These are phyloP conservation scores for Colletotrichum cordylinicola DNA, from an alignment of 2,329 filamentous ascomycete genomes.

Conservation along the genomic window DNA sequence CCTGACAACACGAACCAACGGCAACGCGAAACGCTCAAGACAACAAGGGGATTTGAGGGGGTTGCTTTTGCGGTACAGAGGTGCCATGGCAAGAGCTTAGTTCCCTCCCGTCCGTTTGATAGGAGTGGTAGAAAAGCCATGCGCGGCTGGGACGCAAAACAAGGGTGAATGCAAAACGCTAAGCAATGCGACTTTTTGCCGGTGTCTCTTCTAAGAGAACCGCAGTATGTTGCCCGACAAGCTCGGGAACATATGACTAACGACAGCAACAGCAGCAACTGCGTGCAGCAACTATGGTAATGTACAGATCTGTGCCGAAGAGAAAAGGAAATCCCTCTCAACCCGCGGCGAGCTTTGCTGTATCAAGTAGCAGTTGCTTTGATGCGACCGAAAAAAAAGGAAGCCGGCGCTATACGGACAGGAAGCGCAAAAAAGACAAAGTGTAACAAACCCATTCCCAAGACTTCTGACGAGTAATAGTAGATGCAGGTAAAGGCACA, in stretches of 20 bases:
- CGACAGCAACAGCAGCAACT: constrained; percentile 43
- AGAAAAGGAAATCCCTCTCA: constrained; percentile 39
- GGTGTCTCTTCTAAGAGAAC: constrained; percentile 21
- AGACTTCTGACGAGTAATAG: constrained; percentile 23
- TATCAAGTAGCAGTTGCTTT: constrained; percentile 38
- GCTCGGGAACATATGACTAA: constrained; percentile 22
- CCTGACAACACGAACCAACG: constrained; percentile 10
- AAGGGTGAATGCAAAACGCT: constrained; percentile 23
- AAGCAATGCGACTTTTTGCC: constrained; percentile 26
- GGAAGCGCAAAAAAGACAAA: constrained; percentile 25
- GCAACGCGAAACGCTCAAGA: constrained; percentile 18
- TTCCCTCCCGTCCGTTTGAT: neutral
- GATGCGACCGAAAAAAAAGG: constrained; percentile 37
- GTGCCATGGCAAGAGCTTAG: constrained; percentile 2
- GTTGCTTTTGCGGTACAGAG: constrained; percentile 14
- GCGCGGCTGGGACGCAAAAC: constrained; percentile 22
- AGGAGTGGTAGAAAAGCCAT: neutral
- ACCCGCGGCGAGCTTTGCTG: constrained; percentile 40
- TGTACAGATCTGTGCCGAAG: constrained; percentile 57
- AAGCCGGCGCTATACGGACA: constrained; percentile 21
- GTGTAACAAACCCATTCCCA: constrained; percentile 37
- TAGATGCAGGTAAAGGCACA: constrained; percentile 20
- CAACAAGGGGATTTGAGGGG: constrained; percentile 5
- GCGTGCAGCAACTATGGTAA: constrained; percentile 54
- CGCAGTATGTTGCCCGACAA: constrained; percentile 15